These are phyloP conservation scores for Mortierella sp. DNA, from an alignment of 371 early-diverging fungal species.

Conservation along the genomic window DNA sequence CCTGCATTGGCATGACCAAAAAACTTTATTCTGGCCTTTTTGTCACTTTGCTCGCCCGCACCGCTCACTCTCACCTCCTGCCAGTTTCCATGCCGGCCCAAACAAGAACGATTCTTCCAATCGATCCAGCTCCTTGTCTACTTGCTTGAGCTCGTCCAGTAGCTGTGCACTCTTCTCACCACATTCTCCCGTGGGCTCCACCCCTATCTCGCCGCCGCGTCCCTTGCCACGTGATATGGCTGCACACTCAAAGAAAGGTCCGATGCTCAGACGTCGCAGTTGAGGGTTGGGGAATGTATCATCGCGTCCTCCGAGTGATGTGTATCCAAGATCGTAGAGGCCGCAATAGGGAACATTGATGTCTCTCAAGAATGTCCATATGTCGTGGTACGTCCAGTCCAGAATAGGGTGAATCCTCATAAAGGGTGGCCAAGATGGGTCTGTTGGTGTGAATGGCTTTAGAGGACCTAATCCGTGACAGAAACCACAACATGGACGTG, in stretches of 20 bases:
- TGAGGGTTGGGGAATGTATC: conserved; percentile 90
- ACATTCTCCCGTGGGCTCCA: neutral
- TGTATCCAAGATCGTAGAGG: conserved; percentile 93
- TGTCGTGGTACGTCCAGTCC: conserved; percentile 87
- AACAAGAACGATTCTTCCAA: conserved; percentile 56
- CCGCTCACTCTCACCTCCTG: conserved; percentile 78
- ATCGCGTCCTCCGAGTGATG: conserved; percentile 90
- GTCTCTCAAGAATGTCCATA: conserved; percentile 84
- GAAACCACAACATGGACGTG: neutral
- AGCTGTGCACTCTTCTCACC: conserved; percentile 6
- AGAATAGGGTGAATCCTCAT: conserved; percentile 95
- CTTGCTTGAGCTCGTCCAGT: conserved; percentile 23
- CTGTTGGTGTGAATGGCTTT: conserved; percentile 80
- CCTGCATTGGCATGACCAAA: no score
- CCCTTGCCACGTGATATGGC: conserved; percentile 15
- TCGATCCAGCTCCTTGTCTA: conserved; percentile 36
- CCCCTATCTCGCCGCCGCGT: conserved; percentile 9
- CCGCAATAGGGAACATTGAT: conserved; percentile 88
- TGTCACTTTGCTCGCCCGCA: conserved; percentile 68
- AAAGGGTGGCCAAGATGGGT: conserved; percentile 91
- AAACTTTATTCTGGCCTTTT: neutral
- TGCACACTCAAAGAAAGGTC: conserved; percentile 51
- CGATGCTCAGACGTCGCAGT: conserved; percentile 33
- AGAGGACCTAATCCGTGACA: conserved; percentile 61
- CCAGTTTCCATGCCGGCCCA: conserved; percentile 77